phyloP scores from a whole-genome alignment of 2,329 filamentous ascomycete species.

The Ambrosiella xylebori region DNA sequence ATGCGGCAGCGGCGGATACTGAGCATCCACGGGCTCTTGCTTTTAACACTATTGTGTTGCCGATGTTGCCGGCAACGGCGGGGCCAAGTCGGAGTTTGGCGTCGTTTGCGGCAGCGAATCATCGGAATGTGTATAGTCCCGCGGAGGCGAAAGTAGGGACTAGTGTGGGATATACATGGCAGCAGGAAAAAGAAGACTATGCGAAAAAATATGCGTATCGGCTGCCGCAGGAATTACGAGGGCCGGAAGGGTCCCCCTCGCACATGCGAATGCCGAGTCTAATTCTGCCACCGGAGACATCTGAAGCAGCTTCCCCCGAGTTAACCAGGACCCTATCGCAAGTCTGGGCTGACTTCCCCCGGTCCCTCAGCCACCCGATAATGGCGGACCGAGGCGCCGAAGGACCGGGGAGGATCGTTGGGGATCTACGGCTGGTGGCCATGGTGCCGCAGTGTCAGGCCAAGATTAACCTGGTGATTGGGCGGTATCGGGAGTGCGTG shows the following conservation, averaged over 20 bases:
- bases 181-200: neutral
- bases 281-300: no score
- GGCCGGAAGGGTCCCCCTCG: no score
- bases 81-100: neutral
- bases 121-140: neutral
- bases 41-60: slow-evolving; percentile 4
- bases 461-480: neutral
- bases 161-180: neutral
- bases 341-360: no score
- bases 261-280: neutral
- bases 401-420: neutral
- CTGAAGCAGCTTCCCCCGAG: no score
- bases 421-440: slow-evolving; percentile 1
- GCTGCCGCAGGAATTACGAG: neutral
- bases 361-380: no score
- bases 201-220: neutral
- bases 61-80: neutral
- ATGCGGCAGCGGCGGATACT: neutral
- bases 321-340: no score
- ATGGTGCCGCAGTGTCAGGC: neutral
- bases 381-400: no score
- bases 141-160: neutral
- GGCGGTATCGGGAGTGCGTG: neutral
- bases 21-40: neutral
- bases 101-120: neutral